A percentile compares a stretch with the other conserved stretches of the same genome.
Conservation (phyloP, 441 rosid genomes). For the Populus hybrid region DNA sequence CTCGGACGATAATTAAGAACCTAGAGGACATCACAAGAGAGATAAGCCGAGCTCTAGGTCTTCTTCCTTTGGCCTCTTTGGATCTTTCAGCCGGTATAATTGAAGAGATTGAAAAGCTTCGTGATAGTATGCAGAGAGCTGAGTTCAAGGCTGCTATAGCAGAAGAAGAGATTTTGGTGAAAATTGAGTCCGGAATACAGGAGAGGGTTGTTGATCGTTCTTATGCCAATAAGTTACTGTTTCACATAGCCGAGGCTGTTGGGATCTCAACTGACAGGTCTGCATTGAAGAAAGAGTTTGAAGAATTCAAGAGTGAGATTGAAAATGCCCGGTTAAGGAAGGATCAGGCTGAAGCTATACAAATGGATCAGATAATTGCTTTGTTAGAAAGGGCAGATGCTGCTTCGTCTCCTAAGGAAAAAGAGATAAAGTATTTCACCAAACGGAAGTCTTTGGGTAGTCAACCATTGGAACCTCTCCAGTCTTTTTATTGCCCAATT, state of each 20-base stretch:
- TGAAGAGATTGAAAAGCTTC: constrained; percentile 40
- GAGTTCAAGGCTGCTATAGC: constrained; percentile 56
- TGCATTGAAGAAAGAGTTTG: constrained; percentile 32
- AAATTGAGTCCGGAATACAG: constrained; percentile 61
- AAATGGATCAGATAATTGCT: constrained; percentile 70
- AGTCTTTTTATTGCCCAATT: constrained; percentile 64
- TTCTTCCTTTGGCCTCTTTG: constrained; percentile 55
- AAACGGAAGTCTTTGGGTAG: constrained; percentile 58
- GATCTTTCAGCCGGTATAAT: constrained; percentile 42
- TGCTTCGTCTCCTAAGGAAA: constrained; percentile 52
- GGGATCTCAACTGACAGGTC: constrained; percentile 56
- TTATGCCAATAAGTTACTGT: constrained; percentile 50
- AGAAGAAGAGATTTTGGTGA: constrained; percentile 61
- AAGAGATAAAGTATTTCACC: constrained; percentile 47
- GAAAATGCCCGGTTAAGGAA: constrained; percentile 55
- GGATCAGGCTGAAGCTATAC: constrained; percentile 66
- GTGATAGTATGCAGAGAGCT: constrained; percentile 50
- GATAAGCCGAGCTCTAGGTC: constrained; percentile 44
- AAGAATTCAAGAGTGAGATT: constrained; percentile 33
- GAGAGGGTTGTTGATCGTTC: constrained; percentile 55
- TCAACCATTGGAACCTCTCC: constrained; percentile 62
- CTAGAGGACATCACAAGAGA: constrained; percentile 34
- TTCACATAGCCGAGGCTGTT: constrained; percentile 55
- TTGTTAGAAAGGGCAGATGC: constrained; percentile 70
- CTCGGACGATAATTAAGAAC: constrained; percentile 39